These are phyloP conservation scores for Citrus sp. DNA, from an alignment of 345 rosid genomes.

Conservation along the genomic window DNA sequence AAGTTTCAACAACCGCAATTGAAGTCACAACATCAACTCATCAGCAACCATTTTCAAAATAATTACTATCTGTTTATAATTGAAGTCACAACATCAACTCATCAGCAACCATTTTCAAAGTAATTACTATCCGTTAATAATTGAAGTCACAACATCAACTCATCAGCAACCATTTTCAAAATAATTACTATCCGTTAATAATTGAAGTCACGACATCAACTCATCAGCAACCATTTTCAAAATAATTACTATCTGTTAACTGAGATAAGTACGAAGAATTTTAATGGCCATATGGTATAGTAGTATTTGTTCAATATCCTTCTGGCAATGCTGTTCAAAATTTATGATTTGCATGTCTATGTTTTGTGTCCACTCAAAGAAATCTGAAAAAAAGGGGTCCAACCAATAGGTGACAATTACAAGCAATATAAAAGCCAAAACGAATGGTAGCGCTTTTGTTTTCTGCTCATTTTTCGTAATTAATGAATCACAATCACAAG, in stretches of 20 bases:
- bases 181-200: too few species aligned
- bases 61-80: not conserved
- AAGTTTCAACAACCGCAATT: not conserved
- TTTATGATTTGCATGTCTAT: not conserved
- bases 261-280: not conserved
- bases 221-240: not conserved
- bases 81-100: not conserved
- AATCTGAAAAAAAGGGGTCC: too few species aligned
- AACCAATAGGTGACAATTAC: not conserved
- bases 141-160: too few species aligned
- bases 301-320: not conserved
- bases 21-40: not conserved
- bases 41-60: not conserved
- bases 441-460: not conserved
- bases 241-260: not conserved
- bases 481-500: not conserved
- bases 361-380: too few species aligned
- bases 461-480: not conserved
- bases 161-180: not conserved
- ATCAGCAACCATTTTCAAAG: not conserved
- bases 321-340: not conserved
- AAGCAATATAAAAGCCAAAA: not conserved
- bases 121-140: too few species aligned
- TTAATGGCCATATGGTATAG: not conserved
- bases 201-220: too few species aligned